Percentiles rank a stretch among this genome's conserved stretches.
These are phyloP conservation scores for Eustoma russellianum DNA, from an alignment of 257 asterid genomes.

Conservation along the genomic window DNA sequence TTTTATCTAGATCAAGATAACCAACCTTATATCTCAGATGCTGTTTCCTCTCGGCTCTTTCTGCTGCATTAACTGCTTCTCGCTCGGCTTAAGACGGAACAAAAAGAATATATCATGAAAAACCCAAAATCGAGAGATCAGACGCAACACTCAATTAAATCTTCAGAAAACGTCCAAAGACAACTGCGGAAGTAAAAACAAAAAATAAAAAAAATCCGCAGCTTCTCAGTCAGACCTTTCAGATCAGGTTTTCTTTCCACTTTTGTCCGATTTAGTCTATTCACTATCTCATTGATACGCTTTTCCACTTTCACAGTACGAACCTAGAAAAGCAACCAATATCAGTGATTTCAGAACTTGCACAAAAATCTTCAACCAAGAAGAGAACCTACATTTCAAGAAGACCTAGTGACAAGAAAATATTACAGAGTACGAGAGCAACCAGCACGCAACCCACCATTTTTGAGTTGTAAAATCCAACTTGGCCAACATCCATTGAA, in stretches of 20 bases:
- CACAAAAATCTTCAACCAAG: constrained; percentile 11
- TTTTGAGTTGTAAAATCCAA: constrained; percentile 81
- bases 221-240: constrained; percentile 43
- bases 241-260: constrained; percentile 89
- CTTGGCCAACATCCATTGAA: constrained; percentile 99
- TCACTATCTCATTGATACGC: constrained; percentile 82
- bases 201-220: no score
- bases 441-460: constrained; percentile 41
- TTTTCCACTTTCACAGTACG: constrained; percentile 86
- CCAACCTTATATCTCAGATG: constrained; percentile 85
- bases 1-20: constrained; percentile 2
- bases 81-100: constrained; percentile 60
- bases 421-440: background rate
- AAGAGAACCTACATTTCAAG: background rate
- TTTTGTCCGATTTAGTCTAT: constrained; percentile 88
- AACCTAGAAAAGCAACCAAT: constrained; percentile 37
- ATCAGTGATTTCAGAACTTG: constrained; percentile 7
- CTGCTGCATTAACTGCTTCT: constrained; percentile 86
- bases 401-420: constrained; percentile 5
- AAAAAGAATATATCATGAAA: background rate
- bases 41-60: constrained; percentile 82
- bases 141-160: background rate
- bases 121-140: constrained; percentile 1
- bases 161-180: background rate
- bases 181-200: background rate